Conservation (phyloP, 257 asterid genomes). For the Voacanga thouarsii region DNA sequence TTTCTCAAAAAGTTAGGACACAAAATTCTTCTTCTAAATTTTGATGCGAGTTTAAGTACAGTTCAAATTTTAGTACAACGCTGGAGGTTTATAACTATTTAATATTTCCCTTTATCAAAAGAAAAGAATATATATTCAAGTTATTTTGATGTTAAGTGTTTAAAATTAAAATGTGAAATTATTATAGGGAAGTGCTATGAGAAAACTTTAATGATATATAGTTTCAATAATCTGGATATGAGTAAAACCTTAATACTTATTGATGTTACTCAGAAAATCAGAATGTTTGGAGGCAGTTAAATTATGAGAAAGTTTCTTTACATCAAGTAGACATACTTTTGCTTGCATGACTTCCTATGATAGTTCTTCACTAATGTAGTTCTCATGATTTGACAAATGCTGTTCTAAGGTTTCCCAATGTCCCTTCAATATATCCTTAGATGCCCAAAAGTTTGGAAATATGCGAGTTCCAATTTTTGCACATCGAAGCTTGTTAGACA, state of each 20-base stretch:
- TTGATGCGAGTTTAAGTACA: neutral
- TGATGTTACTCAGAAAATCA: neutral
- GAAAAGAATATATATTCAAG: neutral
- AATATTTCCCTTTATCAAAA: neutral
- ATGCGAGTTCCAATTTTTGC: neutral
- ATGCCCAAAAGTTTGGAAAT: neutral
- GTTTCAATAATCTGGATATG: neutral
- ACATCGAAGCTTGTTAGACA: neutral
- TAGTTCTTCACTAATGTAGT: neutral
- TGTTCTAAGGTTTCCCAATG: neutral
- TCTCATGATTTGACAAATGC: neutral
- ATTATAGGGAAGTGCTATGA: neutral
- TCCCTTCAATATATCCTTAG: neutral
- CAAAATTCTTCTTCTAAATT: neutral
- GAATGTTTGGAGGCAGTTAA: neutral
- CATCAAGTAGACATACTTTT: neutral
- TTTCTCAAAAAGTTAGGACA: neutral
- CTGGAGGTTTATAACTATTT: neutral
- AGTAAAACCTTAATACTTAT: neutral
- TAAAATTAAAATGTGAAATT: neutral
- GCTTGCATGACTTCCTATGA: neutral
- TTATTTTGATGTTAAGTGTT: neutral
- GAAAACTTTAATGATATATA: neutral
- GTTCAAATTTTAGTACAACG: neutral
- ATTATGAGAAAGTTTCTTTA: neutral